Evolutionary conservation across 1,139 yeast genomes (phyloP), one percentile per base, ranked within the genome.

Genomic region (Yamadazyma blattariae): DNA sequence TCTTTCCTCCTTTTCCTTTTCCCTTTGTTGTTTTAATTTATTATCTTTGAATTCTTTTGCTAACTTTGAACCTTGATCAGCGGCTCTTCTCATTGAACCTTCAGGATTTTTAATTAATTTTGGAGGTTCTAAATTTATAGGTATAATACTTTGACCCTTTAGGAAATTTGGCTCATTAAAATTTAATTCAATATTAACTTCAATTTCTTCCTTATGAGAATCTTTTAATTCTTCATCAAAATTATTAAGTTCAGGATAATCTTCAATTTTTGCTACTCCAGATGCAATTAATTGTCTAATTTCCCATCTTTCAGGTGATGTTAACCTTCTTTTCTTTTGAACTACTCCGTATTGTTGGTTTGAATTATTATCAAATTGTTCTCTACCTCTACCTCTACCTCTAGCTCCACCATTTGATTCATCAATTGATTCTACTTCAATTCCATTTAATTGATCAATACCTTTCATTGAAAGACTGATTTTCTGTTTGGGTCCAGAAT

Each of bases 281-380:
- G 94, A 79, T 0, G 94, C 84, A 24, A 84, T 82, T 23, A 87
- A 64, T 51, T 90, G 97, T 23, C 86, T 68, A 34, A 87, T 72
- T 51, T 90, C 97, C 96, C 96, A 90, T 38, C 90, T 62, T 55
- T 90, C 97, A 1, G 95, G 95, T 0, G 95, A 83, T 0, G 94
- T 82, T 25, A 83, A 56, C 34, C 87, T 63, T 47, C 79, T 68
- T 38, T 66, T 58, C 10, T 29, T 22, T 5, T 10, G 11, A n/a
- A n/a, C n/a, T n/a, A n/a, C 21, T 27, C 14, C 4, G n/a, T 44
- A 42, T 33, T 56, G 16, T n/a, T n/a, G n/a, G n/a, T n/a, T n/a
- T n/a, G n/a, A n/a, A n/a, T n/a, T n/a, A 27, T 15, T 15, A 16
- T 25, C 39, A 26, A 39, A 21, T 16, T 5, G 16, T 16, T 32